These are phyloP conservation scores for Coemansia sp. DNA, from an alignment of 192 early-diverging fungal genomes.

Conservation along the genomic window DNA sequence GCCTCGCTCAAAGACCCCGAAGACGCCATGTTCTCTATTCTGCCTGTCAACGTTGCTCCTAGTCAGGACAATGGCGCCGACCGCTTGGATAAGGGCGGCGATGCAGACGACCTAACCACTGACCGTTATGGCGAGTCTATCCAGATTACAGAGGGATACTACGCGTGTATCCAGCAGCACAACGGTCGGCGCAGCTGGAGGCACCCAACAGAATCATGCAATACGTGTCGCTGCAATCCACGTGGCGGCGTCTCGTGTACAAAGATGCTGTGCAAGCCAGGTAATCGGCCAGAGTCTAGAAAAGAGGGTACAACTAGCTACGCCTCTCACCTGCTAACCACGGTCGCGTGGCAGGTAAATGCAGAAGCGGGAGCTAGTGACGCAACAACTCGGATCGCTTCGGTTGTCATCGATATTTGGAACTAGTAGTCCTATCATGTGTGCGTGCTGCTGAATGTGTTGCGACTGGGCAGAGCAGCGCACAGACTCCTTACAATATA, in stretches of 20 bases:
- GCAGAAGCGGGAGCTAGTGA: neutral
- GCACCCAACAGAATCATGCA: conserved; percentile 30
- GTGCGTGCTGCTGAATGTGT: neutral
- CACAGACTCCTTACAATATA: too few relatives aligned
- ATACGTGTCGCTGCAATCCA: conserved; percentile 35
- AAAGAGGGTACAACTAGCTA: neutral
- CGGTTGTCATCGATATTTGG: conserved; percentile 22
- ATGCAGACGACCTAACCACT: neutral
- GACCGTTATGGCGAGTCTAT: neutral
- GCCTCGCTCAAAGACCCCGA: conserved; percentile 24
- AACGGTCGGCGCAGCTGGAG: conserved; percentile 26
- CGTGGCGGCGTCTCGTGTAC: conserved; percentile 35
- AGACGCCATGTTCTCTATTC: conserved; percentile 13
- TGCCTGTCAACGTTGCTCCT: neutral
- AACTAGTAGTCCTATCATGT: neutral
- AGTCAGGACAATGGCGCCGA: neutral
- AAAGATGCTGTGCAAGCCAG: conserved; percentile 31
- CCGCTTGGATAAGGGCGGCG: neutral
- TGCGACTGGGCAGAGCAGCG: too few relatives aligned
- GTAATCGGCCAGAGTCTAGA: neutral
- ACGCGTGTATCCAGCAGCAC: conserved; percentile 32
- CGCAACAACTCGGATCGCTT: conserved; percentile 16
- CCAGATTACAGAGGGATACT: conserved; percentile 31
- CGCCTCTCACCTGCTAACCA: conserved; percentile 15
- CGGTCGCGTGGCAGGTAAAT: conserved; percentile 15